Conservation (phyloP, 1,284 basidiomycete species). For the Chalciporus piperatoides region DNA sequence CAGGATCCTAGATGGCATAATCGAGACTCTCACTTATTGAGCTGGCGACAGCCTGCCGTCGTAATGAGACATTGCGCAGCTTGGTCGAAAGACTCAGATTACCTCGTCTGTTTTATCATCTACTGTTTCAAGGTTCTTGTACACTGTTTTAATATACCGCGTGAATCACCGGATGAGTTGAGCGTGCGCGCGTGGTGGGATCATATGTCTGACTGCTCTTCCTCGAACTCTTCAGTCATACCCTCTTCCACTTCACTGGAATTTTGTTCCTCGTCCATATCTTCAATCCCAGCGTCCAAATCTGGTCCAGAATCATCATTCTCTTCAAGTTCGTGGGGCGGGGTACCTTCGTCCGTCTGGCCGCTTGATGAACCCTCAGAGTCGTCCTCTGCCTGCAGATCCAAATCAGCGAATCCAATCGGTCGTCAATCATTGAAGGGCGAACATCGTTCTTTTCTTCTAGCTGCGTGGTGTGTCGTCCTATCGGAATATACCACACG, state of each 20-base stretch:
- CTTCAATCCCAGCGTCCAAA: slow-evolving; percentile 69
- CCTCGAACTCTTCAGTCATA: slow-evolving; percentile 30
- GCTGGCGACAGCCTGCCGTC: neutral
- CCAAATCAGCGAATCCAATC: neutral
- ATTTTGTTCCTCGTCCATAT: slow-evolving; percentile 56
- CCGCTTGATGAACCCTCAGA: slow-evolving; percentile 34
- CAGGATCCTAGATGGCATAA: slow-evolving; percentile 76
- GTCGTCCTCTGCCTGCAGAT: slow-evolving; percentile 43
- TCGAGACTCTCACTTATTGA: slow-evolving; percentile 79
- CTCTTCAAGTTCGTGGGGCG: slow-evolving; percentile 42
- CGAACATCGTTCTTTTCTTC: slow-evolving; percentile 82
- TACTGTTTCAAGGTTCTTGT: neutral
- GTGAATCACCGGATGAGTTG: neutral
- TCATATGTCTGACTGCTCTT: slow-evolving; percentile 28
- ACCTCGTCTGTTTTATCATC: neutral
- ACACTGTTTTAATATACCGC: neutral
- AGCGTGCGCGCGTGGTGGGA: neutral
- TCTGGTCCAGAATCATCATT: slow-evolving; percentile 57
- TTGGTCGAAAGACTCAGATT: neutral
- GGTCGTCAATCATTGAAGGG: slow-evolving; percentile 10
- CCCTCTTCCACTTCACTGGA: slow-evolving; percentile 30
- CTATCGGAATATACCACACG: slow-evolving; percentile 67
- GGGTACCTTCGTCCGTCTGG: slow-evolving; percentile 41
- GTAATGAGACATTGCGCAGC: neutral
- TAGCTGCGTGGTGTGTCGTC: slow-evolving; percentile 63